Conservation (phyloP, 2,329 filamentous ascomycete species). For the Geosmithia putterillii region DNA sequence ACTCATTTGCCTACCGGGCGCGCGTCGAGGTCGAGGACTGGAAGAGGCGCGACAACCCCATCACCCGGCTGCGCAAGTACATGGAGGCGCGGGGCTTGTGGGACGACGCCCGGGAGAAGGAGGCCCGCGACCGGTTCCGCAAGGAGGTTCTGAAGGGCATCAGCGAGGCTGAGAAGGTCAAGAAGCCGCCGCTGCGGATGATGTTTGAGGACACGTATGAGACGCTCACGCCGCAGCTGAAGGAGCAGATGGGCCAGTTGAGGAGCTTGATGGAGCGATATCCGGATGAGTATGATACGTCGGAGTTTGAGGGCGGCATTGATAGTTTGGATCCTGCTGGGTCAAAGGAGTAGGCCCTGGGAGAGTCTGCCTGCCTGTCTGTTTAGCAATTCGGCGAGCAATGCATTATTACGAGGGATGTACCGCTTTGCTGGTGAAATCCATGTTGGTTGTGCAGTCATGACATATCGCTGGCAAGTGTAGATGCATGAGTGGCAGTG, state of each 20-base stretch:
- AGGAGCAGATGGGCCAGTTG: conserved; percentile 59
- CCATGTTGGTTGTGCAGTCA: too few relatives aligned
- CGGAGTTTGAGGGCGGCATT: conserved; percentile 61
- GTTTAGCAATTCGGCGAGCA: too few relatives aligned
- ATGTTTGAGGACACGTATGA: conserved; percentile 90
- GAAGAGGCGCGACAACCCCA: conserved; percentile 83
- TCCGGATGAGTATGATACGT: conserved; percentile 82
- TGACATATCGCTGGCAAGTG: too few relatives aligned
- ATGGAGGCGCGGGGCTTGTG: conserved; percentile 74
- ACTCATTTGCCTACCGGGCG: conserved; percentile 91
- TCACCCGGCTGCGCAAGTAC: conserved; percentile 78
- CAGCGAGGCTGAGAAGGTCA: conserved; percentile 64
- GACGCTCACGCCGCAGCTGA: conserved; percentile 67
- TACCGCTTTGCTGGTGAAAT: too few relatives aligned
- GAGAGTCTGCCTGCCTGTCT: too few relatives aligned
- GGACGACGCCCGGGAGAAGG: conserved; percentile 74
- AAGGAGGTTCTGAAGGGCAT: conserved; percentile 78
- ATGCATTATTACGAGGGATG: too few relatives aligned
- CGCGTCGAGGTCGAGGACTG: conserved; percentile 91
- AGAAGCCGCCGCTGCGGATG: conserved; percentile 57
- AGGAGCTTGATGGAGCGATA: conserved; percentile 71
- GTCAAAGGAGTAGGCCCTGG: conserved; percentile 21
- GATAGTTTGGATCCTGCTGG: too few relatives aligned
- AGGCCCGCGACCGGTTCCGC: conserved; percentile 50
- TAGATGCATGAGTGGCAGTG: too few relatives aligned